phyloP scores from a whole-genome alignment of 345 rosid species.

The Salix exigua region DNA sequence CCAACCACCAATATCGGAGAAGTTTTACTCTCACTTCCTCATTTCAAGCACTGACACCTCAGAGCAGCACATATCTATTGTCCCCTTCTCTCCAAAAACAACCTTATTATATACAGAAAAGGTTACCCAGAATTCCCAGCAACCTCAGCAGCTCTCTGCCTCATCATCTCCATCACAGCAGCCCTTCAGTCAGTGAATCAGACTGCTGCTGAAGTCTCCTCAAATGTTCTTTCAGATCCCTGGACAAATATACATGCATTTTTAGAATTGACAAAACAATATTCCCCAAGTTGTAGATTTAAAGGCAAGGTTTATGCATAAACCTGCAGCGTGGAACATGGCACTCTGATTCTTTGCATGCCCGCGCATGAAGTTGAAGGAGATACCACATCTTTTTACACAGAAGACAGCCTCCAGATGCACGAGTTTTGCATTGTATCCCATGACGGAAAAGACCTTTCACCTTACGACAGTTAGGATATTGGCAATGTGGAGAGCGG shows the following conservation, averaged over 20 bases:
- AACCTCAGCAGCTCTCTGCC: constrained; percentile 98
- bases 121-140: constrained; percentile 69
- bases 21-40: constrained; percentile 15
- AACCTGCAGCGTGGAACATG: constrained; percentile 97
- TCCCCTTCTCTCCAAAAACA: constrained; percentile 24
- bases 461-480: constrained; percentile 96
- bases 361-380: constrained; percentile 94
- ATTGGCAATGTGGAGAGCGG: constrained; percentile 74
- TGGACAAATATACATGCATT: constrained; percentile 31
- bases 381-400: constrained; percentile 99
- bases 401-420: constrained; percentile 88
- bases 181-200: constrained; percentile 98
- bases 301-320: constrained; percentile 8
- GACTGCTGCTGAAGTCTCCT: constrained; percentile 95
- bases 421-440: constrained; percentile 77
- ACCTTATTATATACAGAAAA: constrained; percentile 40
- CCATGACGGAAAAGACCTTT: constrained; percentile 97
- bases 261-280: not conserved
- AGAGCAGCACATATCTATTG: constrained; percentile 28
- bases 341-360: constrained; percentile 95
- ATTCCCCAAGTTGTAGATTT: not conserved
- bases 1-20: constrained; percentile 13
- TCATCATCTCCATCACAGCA: constrained; percentile 99
- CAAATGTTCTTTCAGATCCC: constrained; percentile 92
- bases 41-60: constrained; percentile 24